Conservation (phyloP, 2,329 filamentous ascomycete species). For the Amauroascus verrucosus region DNA sequence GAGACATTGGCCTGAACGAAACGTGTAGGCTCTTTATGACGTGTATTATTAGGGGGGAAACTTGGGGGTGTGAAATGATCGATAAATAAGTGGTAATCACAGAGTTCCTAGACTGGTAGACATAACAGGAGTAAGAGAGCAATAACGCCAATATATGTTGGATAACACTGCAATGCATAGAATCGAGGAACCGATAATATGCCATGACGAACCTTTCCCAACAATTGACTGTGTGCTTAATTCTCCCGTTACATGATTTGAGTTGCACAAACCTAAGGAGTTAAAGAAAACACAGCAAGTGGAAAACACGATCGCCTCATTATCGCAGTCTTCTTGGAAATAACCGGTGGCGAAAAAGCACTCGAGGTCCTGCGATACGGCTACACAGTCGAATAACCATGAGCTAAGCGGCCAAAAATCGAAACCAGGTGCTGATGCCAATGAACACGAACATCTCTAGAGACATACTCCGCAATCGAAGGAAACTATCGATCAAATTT, state of each 20-base stretch:
- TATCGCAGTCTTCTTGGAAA: not conserved
- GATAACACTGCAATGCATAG: not conserved
- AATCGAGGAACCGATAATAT: not conserved
- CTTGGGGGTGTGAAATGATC: not conserved
- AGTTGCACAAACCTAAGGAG: constrained; percentile 4
- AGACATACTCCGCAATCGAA: constrained; percentile 10
- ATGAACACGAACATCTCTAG: constrained; percentile 12
- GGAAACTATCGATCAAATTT: constrained; percentile 13
- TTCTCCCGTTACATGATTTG: constrained; percentile 2
- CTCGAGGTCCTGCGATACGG: not conserved
- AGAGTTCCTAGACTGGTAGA: constrained; percentile 6
- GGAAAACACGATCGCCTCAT: constrained; percentile 8
- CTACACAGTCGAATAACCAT: constrained; percentile 2
- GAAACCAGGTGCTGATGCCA: constrained; percentile 7
- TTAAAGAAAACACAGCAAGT: constrained; percentile 6
- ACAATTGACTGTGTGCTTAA: not conserved
- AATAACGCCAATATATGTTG: constrained; percentile 1
- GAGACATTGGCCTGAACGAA: not conserved
- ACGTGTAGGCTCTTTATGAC: not conserved
- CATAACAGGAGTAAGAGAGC: not conserved
- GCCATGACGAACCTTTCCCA: constrained; percentile 1
- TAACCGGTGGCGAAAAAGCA: constrained; percentile 2
- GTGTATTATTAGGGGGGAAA: constrained; percentile 1
- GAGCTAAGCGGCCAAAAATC: constrained; percentile 9
- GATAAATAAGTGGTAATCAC: constrained; percentile 1